Conservation (phyloP, 352 stramenopile genomes). For the Globisporangium middletonii region DNA sequence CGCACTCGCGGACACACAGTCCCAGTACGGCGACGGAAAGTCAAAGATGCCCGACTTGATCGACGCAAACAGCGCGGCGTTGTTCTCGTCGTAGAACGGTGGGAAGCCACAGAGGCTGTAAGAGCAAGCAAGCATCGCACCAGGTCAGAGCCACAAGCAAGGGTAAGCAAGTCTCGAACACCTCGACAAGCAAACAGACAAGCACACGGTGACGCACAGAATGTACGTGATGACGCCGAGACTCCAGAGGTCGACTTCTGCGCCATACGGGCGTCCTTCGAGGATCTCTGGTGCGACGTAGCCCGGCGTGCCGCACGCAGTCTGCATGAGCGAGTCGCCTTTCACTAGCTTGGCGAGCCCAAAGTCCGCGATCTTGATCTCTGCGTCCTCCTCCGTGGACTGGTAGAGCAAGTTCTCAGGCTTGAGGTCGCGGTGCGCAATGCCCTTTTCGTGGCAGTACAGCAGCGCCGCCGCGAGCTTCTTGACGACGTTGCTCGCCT, state of each 20-base stretch:
- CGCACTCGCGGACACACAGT: constrained; percentile 84
- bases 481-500: constrained; percentile 79
- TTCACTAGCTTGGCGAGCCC: constrained; percentile 89
- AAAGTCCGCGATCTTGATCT: constrained; percentile 94
- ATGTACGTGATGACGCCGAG: constrained; percentile 97
- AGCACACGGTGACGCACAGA: constrained; percentile 23
- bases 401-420: constrained; percentile 89
- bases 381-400: constrained; percentile 78
- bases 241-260: constrained; percentile 94
- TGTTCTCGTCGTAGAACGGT: constrained; percentile 95
- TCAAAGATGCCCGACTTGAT: constrained; percentile 90
- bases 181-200: background rate
- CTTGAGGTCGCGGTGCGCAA: constrained; percentile 90
- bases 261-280: constrained; percentile 88
- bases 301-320: constrained; percentile 93
- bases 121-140: constrained; percentile 34
- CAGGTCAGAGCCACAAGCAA: background rate
- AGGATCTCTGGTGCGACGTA: constrained; percentile 97
- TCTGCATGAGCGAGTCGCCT: constrained; percentile 91
- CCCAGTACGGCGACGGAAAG: constrained; percentile 93
- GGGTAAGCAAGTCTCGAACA: background rate
- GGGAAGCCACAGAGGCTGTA: constrained; percentile 88
- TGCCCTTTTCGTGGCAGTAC: constrained; percentile 86
- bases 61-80: constrained; percentile 79
- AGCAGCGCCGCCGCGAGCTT: constrained; percentile 78